Evolutionary conservation across 257 asterid genomes (phyloP).

Genomic region (Solanum peruvianum): DNA sequence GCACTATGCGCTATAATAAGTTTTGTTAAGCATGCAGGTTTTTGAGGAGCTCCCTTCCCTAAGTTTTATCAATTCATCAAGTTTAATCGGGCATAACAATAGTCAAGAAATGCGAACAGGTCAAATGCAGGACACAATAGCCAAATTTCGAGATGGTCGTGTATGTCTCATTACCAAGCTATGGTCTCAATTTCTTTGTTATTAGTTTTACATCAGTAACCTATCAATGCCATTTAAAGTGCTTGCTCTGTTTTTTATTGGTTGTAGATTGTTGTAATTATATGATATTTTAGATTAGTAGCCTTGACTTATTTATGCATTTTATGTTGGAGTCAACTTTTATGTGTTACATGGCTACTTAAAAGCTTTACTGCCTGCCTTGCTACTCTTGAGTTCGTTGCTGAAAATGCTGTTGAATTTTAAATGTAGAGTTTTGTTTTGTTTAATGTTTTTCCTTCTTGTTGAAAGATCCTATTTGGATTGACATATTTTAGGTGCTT

Average conservation of each 20-base stretch:
- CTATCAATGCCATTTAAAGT: not conserved
- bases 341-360: not conserved
- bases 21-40: constrained; percentile 43
- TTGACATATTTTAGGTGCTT: not conserved
- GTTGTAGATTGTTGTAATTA: not conserved
- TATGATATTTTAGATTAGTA: not conserved
- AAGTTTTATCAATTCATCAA: constrained; percentile 81
- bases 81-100: constrained; percentile 92
- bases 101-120: constrained; percentile 96
- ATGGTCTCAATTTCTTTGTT: not conserved
- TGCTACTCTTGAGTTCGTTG: not conserved
- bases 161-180: constrained; percentile 37
- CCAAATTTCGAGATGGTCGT: constrained; percentile 96
- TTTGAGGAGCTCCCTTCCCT: constrained; percentile 90
- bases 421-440: not conserved
- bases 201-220: not conserved
- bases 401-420: not conserved
- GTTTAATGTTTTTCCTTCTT: not conserved
- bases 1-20: constrained; percentile 5
- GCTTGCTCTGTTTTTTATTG: not conserved
- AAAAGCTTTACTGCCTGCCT: not conserved
- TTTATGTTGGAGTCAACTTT: not conserved
- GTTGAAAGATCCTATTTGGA: not conserved
- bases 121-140: constrained; percentile 95
- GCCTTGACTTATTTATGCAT: not conserved